phyloP scores from a whole-genome alignment of 139 green algal genomes.

The Chara braunii region DNA sequence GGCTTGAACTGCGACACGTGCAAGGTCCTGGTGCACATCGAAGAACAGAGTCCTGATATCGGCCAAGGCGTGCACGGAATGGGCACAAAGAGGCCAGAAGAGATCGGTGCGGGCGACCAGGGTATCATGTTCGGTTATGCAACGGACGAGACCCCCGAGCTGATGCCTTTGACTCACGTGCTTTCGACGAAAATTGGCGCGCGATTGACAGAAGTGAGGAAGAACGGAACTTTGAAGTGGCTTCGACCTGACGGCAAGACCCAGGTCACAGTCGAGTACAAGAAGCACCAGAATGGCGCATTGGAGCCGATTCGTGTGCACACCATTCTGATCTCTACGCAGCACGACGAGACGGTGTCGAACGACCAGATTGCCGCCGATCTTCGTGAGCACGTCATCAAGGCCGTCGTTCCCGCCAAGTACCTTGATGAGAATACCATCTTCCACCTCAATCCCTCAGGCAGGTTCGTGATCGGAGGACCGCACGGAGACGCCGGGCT shows the following conservation, averaged over 20 bases:
- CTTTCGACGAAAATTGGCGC: conserved; percentile 90
- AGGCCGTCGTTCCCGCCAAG: conserved; percentile 86
- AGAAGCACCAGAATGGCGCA: conserved; percentile 73
- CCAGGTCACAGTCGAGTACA: conserved; percentile 97
- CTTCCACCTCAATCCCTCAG: conserved; percentile 96
- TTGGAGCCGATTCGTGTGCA: conserved; percentile 85
- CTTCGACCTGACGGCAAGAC: conserved; percentile 96
- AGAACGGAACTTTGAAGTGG: conserved; percentile 60
- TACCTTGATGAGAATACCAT: conserved; percentile 98
- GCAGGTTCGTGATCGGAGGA: conserved; percentile 92
- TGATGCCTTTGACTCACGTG: conserved; percentile 98
- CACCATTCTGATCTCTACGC: conserved; percentile 97
- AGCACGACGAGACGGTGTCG: conserved; percentile 63
- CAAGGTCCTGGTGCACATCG: conserved; percentile 93
- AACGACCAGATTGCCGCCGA: conserved; percentile 87
- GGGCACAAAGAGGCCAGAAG: conserved; percentile 96
- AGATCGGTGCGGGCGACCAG: conserved; percentile 97
- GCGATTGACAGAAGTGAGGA: conserved; percentile 52
- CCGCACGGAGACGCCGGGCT: conserved; percentile 93
- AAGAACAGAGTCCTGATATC: conserved; percentile 98
- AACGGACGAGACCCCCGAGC: conserved; percentile 93
- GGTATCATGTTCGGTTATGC: conserved; percentile 99
- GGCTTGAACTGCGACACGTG: conserved; percentile 92
- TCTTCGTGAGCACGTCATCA: conserved; percentile 87
- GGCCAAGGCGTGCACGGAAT: conserved; percentile 96